Evolutionary conservation across 2,329 filamentous ascomycete genomes (phyloP).

Genomic region (Penicillium sp.): DNA sequence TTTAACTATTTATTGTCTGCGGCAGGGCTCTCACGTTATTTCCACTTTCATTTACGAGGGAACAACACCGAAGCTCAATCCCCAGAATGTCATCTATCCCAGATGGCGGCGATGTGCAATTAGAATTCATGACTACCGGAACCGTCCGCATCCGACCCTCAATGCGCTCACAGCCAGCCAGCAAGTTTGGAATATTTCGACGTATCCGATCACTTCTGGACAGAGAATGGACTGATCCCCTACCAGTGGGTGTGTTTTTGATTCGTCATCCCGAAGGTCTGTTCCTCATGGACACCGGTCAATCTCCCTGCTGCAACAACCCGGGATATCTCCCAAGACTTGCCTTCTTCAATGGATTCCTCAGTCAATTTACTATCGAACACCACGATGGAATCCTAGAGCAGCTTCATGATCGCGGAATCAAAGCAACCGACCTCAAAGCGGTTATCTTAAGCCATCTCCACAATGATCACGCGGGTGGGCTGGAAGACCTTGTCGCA

Average conservation of each 20-base stretch:
- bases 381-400: slow-evolving; percentile 11
- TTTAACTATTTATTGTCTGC: background rate
- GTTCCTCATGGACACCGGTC: slow-evolving; percentile 29
- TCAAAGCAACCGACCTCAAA: slow-evolving; percentile 15
- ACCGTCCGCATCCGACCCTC: slow-evolving; percentile 16
- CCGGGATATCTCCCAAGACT: slow-evolving; percentile 23
- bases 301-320: slow-evolving; percentile 24
- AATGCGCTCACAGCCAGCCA: slow-evolving; percentile 15
- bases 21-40: background rate
- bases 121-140: slow-evolving; percentile 17
- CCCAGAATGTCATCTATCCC: background rate
- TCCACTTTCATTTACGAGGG: background rate
- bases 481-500: slow-evolving; percentile 26
- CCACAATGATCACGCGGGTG: slow-evolving; percentile 17
- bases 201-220: slow-evolving; percentile 8
- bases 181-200: slow-evolving; percentile 3
- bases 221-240: slow-evolving; percentile 8
- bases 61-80: background rate
- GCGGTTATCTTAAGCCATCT: slow-evolving; percentile 23
- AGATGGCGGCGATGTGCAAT: background rate
- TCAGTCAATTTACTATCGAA: slow-evolving; percentile 9
- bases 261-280: slow-evolving; percentile 26
- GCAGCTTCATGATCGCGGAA: slow-evolving; percentile 8
- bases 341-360: slow-evolving; percentile 4
- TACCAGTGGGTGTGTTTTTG: slow-evolving; percentile 25